These are phyloP conservation scores for Massarina eburnea DNA, from an alignment of 2,329 filamentous ascomycete species.

Conservation along the genomic window DNA sequence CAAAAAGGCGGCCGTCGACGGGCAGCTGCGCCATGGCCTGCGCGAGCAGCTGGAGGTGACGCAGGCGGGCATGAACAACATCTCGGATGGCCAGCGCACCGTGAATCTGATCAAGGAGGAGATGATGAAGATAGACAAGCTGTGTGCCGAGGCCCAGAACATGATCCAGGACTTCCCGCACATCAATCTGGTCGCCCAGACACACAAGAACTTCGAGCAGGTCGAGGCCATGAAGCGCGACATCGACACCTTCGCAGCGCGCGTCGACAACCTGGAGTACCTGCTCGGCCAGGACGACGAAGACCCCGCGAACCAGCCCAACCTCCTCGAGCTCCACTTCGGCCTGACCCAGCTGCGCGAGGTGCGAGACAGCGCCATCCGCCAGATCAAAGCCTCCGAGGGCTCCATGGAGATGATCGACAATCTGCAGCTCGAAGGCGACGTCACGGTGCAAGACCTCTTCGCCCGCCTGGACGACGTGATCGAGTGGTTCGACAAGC, in stretches of 20 bases:
- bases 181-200: slow-evolving; percentile 88
- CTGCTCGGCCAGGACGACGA: slow-evolving; percentile 82
- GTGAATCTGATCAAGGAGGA: slow-evolving; percentile 95
- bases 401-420: slow-evolving; percentile 97
- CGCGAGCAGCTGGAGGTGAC: slow-evolving; percentile 93
- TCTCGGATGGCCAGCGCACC: slow-evolving; percentile 87
- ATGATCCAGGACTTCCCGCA: slow-evolving; percentile 97
- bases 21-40: slow-evolving; percentile 83
- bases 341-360: slow-evolving; percentile 89
- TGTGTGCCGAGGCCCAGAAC: slow-evolving; percentile 94
- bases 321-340: slow-evolving; percentile 86
- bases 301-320: slow-evolving; percentile 87
- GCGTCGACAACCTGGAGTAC: slow-evolving; percentile 72
- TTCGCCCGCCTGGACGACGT: slow-evolving; percentile 84
- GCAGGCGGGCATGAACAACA: slow-evolving; percentile 85
- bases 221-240: slow-evolving; percentile 92
- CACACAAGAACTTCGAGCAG: slow-evolving; percentile 93
- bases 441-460: slow-evolving; percentile 81
- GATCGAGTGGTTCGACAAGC: slow-evolving; percentile 93
- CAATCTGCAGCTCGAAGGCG: slow-evolving; percentile 61
- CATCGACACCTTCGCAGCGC: slow-evolving; percentile 81
- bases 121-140: slow-evolving; percentile 96
- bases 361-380: slow-evolving; percentile 93
- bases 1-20: slow-evolving; percentile 90
- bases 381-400: slow-evolving; percentile 79